Base-by-base conservation (phyloP, 768 basidiomycete species). In the Imleria badia region DNA sequence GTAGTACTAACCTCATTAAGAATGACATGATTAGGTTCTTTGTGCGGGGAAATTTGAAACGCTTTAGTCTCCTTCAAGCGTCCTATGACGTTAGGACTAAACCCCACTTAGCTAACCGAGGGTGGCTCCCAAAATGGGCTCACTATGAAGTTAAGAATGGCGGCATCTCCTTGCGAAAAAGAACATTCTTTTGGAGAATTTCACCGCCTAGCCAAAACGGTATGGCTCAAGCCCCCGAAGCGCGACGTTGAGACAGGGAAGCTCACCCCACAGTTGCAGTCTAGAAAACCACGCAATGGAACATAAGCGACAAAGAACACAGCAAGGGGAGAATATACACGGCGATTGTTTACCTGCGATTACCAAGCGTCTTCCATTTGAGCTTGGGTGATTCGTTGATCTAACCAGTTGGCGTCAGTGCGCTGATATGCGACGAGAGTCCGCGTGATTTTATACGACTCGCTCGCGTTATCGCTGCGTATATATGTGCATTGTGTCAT, bases 21-120 rank as follows among this genome's bases (percentile, higher is more conserved):
- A 54, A 95, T 87, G 55, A 97, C 76, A 72, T 98, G 94, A 73
- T 97, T 98, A 10, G 93, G 91, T 34, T 72, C 76, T 15, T 76
- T 75, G 63, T 89, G 84, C 56, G 86, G 83, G 51, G 86, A 84
- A 40, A 60, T 64, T n/a, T 72, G 64, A 66, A 94, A 93, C 1
- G 74, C 81, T 2, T 84, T 84, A 7, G 87, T 87, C 31, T 67
- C 73, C 59, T 76, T 76, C 38, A 97, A 83, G 39, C 90, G 85
- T 35, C 76, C 70, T 51, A 95, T 76, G 54, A 98, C 73, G 64
- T 91, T 78, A 15, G 94, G 94, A 66, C 91, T 96, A 58, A n/a
- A 31, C n/a, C 29, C 35, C 45, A 43, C 23, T 38, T 47, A 52
- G 48, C 31, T 20, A 48, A 55, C 53, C 15, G 40, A 55, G 39